These are phyloP conservation scores for Erucastrum elatum DNA, from an alignment of 345 rosid species.

Conservation along the genomic window DNA sequence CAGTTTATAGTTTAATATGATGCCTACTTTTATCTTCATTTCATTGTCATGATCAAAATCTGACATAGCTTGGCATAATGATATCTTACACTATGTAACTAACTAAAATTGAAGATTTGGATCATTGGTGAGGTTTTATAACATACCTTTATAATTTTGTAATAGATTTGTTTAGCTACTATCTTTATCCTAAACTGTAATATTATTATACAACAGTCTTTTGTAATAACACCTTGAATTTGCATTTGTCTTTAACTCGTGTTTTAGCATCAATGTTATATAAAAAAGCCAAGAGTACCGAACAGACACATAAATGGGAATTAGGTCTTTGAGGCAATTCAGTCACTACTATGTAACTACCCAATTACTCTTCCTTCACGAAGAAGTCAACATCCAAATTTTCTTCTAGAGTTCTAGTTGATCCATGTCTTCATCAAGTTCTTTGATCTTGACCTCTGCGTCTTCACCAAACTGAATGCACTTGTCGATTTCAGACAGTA, in stretches of 20 bases:
- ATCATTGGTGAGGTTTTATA: too few relatives aligned
- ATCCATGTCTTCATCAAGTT: slow-evolving; percentile 60
- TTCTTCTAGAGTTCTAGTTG: slow-evolving; percentile 1
- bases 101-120: too few relatives aligned
- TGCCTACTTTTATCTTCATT: not conserved
- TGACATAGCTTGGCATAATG: too few relatives aligned
- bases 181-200: too few relatives aligned
- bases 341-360: not conserved
- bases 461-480: slow-evolving; percentile 92
- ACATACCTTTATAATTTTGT: too few relatives aligned
- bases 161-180: too few relatives aligned
- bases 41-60: too few relatives aligned
- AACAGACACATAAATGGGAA: not conserved
- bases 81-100: too few relatives aligned
- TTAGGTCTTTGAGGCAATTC: not conserved
- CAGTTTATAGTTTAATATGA: not conserved
- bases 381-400: not conserved
- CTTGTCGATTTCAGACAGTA: slow-evolving; percentile 74
- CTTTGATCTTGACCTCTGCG: slow-evolving; percentile 83
- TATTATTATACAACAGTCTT: too few relatives aligned
- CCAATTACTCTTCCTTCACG: not conserved
- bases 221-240: too few relatives aligned
- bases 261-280: not conserved
- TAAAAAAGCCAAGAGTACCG: not conserved
- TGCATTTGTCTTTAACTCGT: not conserved